Evolutionary conservation across 257 asterid species (phyloP), one percentile per base, ranked within the genome.

Genomic region (Linaria vulgaris): DNA sequence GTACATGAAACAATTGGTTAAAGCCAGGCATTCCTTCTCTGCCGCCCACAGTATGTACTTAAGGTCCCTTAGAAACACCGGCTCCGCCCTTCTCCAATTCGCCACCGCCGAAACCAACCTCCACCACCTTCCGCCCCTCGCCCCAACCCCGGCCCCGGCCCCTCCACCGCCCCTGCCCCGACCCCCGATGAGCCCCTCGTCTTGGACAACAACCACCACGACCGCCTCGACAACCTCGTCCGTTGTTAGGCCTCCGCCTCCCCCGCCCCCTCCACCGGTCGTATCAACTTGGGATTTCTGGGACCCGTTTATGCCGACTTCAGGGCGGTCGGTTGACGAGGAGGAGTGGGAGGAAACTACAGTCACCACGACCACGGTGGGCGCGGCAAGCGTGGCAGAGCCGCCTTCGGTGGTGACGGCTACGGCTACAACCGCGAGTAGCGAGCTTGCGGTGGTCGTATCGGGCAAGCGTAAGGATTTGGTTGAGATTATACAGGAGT

Each of bases 1-100:
- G 65, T 87, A 90, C 68, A 87, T 87, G 95, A 94, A 94, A 72
- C 95, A 94, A 67, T 78, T 90, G n/a, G 96, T 94, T 12, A 90
- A 94, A 41, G 88, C 99, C 1, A 78, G 97, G 50, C 95, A 94
- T 19, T 77, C 95, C 47, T 85, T 94, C 43, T 78, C 97, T 56
- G 94, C 95, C 68, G 87, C 97, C 47, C 97, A 94, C 56, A 76
- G 85, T 63, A 75, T 87, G 87, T 94, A 89, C 48, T 34, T 92
- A 7, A 69, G 91, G 76, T 92, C 99, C 0, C 87, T 92, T 1
- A 76, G 96, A 45, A 81, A 70, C 74, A 87, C 96, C 22, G 97
- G 96, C 57, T 73, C 95, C 0, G 89, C 94, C 39, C 82, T 92
- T 23, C 94, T 89, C 19, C 96, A 87, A 62, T 92, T 92, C 52